Percentiles rank a stretch among this genome's conserved stretches.
Evolutionary conservation across 177 flowering plant genomes (phyloP).

Genomic region (Telopea speciosissima): DNA sequence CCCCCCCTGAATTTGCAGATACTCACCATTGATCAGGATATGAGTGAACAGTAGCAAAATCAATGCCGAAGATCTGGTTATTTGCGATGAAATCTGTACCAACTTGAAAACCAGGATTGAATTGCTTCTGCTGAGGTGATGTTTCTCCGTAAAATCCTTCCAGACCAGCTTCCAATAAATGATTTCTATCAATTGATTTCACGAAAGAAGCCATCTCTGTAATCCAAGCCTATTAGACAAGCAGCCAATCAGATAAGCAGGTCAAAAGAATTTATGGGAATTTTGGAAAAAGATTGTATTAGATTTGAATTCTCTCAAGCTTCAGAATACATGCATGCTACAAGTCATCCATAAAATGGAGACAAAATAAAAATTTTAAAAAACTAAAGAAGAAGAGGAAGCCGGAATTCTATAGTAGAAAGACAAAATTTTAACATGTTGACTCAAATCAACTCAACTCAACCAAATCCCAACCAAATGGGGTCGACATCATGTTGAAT

Average conservation of each 20-base stretch:
- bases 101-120: slow-evolving; percentile 43
- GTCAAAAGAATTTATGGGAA: background rate
- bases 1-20: background rate
- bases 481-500: too few species aligned
- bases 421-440: too few species aligned
- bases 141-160: slow-evolving; percentile 80
- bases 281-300: too few species aligned
- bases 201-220: slow-evolving; percentile 68
- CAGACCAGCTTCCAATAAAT: slow-evolving; percentile 67
- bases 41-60: slow-evolving; percentile 78
- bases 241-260: background rate
- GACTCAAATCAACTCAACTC: too few species aligned
- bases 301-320: too few species aligned
- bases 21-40: slow-evolving; percentile 81
- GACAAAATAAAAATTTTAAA: too few species aligned
- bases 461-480: too few species aligned
- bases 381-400: too few species aligned
- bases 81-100: slow-evolving; percentile 84
- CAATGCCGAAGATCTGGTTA: slow-evolving; percentile 58
- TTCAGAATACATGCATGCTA: too few species aligned
- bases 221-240: slow-evolving; percentile 56
- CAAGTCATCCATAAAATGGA: too few species aligned
- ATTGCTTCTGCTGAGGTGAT: slow-evolving; percentile 34
- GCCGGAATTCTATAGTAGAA: too few species aligned
- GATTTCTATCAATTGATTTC: slow-evolving; percentile 68